phyloP scores from a whole-genome alignment of 2,329 filamentous ascomycete species.

The Cytospora schulzeri region DNA sequence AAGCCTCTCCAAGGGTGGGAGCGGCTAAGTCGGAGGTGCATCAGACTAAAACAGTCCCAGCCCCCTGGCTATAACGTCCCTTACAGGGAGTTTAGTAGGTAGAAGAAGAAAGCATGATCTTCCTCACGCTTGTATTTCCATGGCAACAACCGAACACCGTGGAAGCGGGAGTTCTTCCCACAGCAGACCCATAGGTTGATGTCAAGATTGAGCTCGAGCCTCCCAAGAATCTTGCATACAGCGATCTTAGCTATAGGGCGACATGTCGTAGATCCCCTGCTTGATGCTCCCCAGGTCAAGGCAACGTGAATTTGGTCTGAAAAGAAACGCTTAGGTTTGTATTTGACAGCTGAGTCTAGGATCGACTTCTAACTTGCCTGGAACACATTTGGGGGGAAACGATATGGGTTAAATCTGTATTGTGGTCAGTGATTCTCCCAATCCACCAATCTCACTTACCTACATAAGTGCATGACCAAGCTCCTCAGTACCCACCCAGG shows the following conservation, averaged over 20 bases:
- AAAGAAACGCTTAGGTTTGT: neutral
- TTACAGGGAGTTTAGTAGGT: neutral
- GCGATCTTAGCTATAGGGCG: neutral
- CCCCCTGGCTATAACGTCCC: conserved; percentile 3
- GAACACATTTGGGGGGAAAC: neutral
- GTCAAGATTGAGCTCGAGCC: neutral
- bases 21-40: conserved; percentile 16
- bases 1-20: conserved; percentile 9
- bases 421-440: conserved; percentile 6
- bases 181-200: neutral
- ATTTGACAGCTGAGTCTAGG: neutral
- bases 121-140: neutral
- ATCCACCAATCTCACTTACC: conserved; percentile 8
- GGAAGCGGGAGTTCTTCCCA: neutral
- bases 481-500: conserved; percentile 9
- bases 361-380: neutral
- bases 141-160: neutral
- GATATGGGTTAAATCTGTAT: conserved; percentile 3
- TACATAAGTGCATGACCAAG: conserved; percentile 3
- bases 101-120: neutral
- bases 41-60: conserved; percentile 18
- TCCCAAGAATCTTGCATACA: neutral
- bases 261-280: neutral
- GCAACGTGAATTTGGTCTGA: conserved; percentile 7
- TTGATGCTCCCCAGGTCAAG: neutral